These are phyloP conservation scores for Paxillus rubicundulus DNA, from an alignment of 768 basidiomycete genomes.

Conservation along the genomic window DNA sequence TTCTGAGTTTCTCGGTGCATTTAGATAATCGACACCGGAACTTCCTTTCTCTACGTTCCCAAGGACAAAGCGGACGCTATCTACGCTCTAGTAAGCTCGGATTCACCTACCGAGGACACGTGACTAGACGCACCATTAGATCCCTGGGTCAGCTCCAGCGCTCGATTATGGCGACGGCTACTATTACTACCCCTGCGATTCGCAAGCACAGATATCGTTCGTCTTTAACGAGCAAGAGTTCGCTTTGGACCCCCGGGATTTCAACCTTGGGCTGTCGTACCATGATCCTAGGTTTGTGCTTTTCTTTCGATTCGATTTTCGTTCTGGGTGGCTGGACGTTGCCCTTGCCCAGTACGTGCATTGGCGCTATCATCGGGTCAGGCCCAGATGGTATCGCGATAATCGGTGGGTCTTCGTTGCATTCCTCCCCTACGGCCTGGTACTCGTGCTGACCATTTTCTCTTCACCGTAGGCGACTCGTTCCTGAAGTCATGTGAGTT, in stretches of 20 bases:
- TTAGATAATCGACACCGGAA: constrained; percentile 69
- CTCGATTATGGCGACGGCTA: constrained; percentile 46
- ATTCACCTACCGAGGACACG: neutral
- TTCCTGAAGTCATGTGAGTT: constrained; percentile 67
- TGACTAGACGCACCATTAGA: constrained; percentile 31
- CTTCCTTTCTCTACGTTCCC: constrained; percentile 62
- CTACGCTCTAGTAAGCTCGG: constrained; percentile 40
- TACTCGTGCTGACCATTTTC: neutral
- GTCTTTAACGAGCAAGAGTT: constrained; percentile 43
- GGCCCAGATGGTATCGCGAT: constrained; percentile 8
- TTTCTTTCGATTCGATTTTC: neutral
- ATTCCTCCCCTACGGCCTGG: too few relatives aligned
- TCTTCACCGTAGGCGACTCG: constrained; percentile 42
- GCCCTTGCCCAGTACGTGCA: constrained; percentile 42
- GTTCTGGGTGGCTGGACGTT: neutral
- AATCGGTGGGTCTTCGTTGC: constrained; percentile 15
- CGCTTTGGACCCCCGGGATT: constrained; percentile 45
- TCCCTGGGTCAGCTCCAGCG: constrained; percentile 46
- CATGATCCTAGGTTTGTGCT: constrained; percentile 27
- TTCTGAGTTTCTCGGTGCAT: neutral
- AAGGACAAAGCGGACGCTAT: constrained; percentile 40
- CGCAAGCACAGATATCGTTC: constrained; percentile 37
- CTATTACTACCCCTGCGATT: constrained; percentile 54
- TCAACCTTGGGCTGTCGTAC: constrained; percentile 49
- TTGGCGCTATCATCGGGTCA: constrained; percentile 53